phyloP scores from a whole-genome alignment of 257 asterid genomes.

The Striga asiatica region DNA sequence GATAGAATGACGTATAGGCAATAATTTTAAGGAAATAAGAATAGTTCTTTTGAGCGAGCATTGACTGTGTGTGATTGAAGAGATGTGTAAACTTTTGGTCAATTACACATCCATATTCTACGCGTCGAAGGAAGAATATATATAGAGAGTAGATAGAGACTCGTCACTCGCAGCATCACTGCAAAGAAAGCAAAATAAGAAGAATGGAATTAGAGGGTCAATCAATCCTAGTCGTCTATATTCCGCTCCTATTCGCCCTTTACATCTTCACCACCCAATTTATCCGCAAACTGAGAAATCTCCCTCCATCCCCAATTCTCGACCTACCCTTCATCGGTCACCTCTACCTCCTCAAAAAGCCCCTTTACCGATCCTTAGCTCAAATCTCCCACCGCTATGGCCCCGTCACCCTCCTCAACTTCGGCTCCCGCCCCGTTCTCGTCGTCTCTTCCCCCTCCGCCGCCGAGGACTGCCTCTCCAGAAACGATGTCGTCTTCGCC shows the following conservation, averaged over 20 bases:
- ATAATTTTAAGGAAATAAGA: no score
- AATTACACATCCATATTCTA: no score
- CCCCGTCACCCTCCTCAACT: constrained; percentile 39
- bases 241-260: constrained; percentile 19
- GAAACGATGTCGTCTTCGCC: constrained; percentile 45
- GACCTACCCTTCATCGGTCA: constrained; percentile 53
- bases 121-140: no score
- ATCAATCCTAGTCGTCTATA: no score
- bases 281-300: constrained; percentile 23
- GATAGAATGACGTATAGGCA: no score
- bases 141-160: no score
- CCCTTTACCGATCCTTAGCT: constrained; percentile 44
- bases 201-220: no score
- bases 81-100: no score
- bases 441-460: constrained; percentile 57
- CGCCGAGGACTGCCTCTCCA: constrained; percentile 55
- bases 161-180: no score
- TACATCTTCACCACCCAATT: constrained; percentile 40
- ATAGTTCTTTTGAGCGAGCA: no score
- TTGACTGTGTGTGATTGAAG: no score
- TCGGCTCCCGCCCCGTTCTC: constrained; percentile 61
- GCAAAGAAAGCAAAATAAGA: no score
- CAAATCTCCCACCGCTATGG: constrained; percentile 40
- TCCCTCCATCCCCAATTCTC: constrained; percentile 50
- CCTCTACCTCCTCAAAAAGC: constrained; percentile 44